A percentile compares a stretch with the other conserved stretches of the same genome.
These are phyloP conservation scores for Saccharomycopsis javanensis DNA, from an alignment of 805 yeast genomes.

Conservation along the genomic window DNA sequence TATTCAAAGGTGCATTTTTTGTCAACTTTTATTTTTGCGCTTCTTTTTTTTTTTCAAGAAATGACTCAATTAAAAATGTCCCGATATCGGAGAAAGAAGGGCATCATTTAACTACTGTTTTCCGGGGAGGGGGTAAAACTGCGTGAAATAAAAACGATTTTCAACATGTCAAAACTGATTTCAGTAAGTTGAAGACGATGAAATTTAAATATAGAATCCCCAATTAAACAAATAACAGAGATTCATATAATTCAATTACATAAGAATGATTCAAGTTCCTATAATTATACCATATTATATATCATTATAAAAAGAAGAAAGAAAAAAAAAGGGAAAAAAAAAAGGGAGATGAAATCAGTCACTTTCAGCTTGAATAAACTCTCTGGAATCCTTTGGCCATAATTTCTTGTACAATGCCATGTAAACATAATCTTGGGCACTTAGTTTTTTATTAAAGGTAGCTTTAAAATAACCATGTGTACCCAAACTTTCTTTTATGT, in stretches of 20 bases:
- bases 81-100: not conserved
- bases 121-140: not conserved
- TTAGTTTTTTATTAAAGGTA: conserved; percentile 80
- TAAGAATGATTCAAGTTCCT: too few species aligned
- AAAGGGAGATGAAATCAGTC: not conserved
- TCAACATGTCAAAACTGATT: not conserved
- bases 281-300: too few species aligned
- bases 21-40: not conserved
- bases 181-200: too few species aligned
- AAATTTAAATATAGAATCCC: too few species aligned
- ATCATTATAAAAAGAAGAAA: too few species aligned
- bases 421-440: conserved; percentile 86
- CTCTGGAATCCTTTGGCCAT: conserved; percentile 57
- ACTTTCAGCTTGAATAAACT: not conserved
- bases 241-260: too few species aligned
- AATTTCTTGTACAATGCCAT: conserved; percentile 90
- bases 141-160: not conserved
- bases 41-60: not conserved
- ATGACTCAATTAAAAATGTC: not conserved
- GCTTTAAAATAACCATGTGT: conserved; percentile 98
- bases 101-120: not conserved
- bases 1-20: not conserved
- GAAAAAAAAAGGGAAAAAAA: not conserved
- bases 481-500: conserved; percentile 91
- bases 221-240: too few species aligned